Evolutionary conservation across 768 basidiomycete genomes (phyloP).

Genomic region (Tephrocybe sp.): DNA sequence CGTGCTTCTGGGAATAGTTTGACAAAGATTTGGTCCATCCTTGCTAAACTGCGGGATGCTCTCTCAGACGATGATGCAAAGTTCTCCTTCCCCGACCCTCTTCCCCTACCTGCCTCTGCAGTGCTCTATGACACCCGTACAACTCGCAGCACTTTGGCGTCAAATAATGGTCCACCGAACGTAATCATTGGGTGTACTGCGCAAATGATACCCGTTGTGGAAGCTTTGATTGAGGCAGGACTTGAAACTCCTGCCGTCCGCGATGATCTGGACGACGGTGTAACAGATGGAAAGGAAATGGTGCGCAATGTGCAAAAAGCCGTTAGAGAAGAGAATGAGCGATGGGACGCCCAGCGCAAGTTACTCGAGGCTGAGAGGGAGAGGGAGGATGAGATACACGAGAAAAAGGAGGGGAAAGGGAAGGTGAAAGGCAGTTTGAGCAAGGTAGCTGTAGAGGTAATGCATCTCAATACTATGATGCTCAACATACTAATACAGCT

Average conservation of each 20-base stretch:
- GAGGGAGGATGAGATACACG: background rate
- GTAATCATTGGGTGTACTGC: constrained; percentile 38
- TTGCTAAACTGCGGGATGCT: constrained; percentile 45
- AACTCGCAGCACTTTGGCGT: constrained; percentile 30
- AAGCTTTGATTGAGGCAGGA: constrained; percentile 53
- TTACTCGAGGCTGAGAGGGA: constrained; percentile 21
- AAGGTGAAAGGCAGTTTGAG: constrained; percentile 11
- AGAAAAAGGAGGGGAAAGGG: constrained; percentile 21
- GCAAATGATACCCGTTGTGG: constrained; percentile 67
- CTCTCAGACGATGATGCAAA: constrained; percentile 6
- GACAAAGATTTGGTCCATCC: constrained; percentile 59
- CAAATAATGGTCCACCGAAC: constrained; percentile 7
- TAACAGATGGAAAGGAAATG: constrained; percentile 53
- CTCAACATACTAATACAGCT: background rate
- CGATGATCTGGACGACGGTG: constrained; percentile 59
- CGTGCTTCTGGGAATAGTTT: constrained; percentile 52
- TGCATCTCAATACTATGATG: too few relatives aligned
- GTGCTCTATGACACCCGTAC: constrained; percentile 47
- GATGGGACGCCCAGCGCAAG: constrained; percentile 49
- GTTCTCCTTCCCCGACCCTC: constrained; percentile 51
- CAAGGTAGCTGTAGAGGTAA: constrained; percentile 11
- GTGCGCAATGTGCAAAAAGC: constrained; percentile 51
- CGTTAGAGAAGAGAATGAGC: constrained; percentile 52
- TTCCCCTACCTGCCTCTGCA: constrained; percentile 46
- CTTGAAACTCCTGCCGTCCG: constrained; percentile 46